phyloP scores from a whole-genome alignment of 306 rosid species.

The Lithocarpus polystachyus region DNA sequence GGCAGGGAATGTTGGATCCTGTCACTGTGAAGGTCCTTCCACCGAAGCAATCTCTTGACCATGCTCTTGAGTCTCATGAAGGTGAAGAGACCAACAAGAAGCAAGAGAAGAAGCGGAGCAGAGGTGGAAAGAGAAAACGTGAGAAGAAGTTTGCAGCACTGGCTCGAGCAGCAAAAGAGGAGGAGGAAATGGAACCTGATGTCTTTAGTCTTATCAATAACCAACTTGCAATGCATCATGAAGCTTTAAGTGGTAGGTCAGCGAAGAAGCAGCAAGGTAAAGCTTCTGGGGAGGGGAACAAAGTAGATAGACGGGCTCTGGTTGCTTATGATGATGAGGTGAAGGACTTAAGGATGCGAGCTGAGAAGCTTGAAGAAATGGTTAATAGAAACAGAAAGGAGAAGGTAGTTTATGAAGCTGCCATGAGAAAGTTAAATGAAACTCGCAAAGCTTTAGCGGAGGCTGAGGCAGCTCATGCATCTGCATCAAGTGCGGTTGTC shows the following conservation, averaged over 20 bases:
- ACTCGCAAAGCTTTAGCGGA: constrained; percentile 77
- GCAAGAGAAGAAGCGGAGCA: constrained; percentile 63
- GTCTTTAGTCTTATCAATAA: constrained; percentile 72
- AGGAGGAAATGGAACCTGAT: constrained; percentile 57
- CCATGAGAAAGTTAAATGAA: constrained; percentile 66
- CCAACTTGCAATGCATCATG: constrained; percentile 72
- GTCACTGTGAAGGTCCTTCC: constrained; percentile 76
- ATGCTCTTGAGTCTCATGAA: constrained; percentile 57
- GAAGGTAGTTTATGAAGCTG: constrained; percentile 82
- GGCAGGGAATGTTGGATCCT: constrained; percentile 87
- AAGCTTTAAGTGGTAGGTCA: constrained; percentile 42
- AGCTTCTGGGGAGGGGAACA: constrained; percentile 58
- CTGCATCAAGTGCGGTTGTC: constrained; percentile 79
- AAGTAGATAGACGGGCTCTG: constrained; percentile 65
- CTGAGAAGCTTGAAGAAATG: constrained; percentile 89
- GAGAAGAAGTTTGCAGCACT: constrained; percentile 77
- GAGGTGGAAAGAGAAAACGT: constrained; percentile 92
- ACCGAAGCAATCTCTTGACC: constrained; percentile 85
- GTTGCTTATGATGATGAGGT: constrained; percentile 73
- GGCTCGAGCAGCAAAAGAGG: constrained; percentile 55
- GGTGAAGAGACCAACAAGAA: constrained; percentile 37
- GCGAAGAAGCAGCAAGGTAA: constrained; percentile 53
- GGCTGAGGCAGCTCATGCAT: constrained; percentile 69
- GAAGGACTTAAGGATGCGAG: constrained; percentile 65
- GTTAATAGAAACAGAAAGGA: constrained; percentile 66